Percentiles rank a stretch among this genome's conserved stretches.
Conservation (phyloP, 257 asterid genomes). For the Solanum sitiens region DNA sequence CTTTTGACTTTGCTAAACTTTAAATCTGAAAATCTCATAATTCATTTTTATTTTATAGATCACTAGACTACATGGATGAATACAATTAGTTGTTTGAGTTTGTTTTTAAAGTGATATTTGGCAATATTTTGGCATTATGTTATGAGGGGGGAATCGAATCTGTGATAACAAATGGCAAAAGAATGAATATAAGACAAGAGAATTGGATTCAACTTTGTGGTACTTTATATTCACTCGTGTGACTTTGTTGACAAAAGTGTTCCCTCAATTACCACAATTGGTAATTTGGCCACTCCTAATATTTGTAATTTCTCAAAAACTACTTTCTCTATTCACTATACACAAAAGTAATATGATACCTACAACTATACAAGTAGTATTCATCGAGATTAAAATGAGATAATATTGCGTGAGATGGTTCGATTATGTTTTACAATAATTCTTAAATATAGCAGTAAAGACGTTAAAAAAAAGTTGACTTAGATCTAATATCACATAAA, state of each 20-base stretch:
- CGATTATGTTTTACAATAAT: neutral
- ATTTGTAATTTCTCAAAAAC: neutral
- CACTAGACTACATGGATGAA: neutral
- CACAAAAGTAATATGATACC: neutral
- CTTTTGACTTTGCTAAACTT: neutral
- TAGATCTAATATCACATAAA: neutral
- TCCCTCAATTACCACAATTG: slow-evolving; percentile 22
- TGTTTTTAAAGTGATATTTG: neutral
- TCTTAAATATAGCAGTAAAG: neutral
- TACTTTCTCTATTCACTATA: too few species aligned
- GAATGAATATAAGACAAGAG: neutral
- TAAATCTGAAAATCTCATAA: neutral
- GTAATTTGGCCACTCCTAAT: neutral
- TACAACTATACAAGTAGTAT: neutral
- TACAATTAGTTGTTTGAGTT: neutral
- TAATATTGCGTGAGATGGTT: neutral
- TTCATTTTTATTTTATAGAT: neutral
- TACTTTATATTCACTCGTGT: slow-evolving; percentile 22
- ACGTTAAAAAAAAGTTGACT: neutral
- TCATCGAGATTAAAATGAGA: neutral
- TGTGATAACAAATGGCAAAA: neutral
- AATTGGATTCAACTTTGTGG: slow-evolving; percentile 33
- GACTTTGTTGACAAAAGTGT: slow-evolving; percentile 33
- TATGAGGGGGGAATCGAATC: neutral
- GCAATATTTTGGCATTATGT: neutral